Evolutionary conservation across 1,139 yeast species (phyloP), one percentile per base, ranked within the genome.

Genomic region (Trichomonascaceae sp.): DNA sequence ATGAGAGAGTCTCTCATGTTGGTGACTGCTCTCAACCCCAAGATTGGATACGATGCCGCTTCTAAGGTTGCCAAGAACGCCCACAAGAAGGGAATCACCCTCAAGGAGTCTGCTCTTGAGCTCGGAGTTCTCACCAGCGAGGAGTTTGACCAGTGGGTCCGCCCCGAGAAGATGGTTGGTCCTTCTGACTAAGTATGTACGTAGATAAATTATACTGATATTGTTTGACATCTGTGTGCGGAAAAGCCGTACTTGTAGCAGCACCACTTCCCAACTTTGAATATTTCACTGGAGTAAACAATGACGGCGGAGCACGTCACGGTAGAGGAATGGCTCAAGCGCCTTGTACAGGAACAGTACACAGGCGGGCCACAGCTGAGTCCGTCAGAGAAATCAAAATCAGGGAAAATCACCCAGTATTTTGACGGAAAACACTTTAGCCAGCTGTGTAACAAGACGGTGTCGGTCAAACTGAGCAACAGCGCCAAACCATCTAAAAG

Each of bases 21-120:
- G 65, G 98, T 89, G 35, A 89, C 98, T 39, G 97, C 98, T 22
- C 74, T 89, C 58, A 92, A 89, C 74, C 97, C 98, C 50, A 85
- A 87, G 75, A 89, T 89, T 52, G 98, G 98, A 52, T 89, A 89
- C 65, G 98, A 89, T 59, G 72, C 77, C 49, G 97, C 98, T 38
- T 84, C 96, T 41, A 85, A 87, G 73, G 89, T 85, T 37, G 98
- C 98, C 48, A 89, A 89, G 72, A 84, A 89, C 56, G 98, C 98
- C 35, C 97, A 89, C 73, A 81, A 87, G 69, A 85, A 89, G 69
- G 96, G 96, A 22, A 71, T 87, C 53, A 89, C 98, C 30, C 74
- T 89, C 64, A 89, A 89, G 67, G 80, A 84, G 62, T 76, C 93
- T 41, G 95, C 96, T 42, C 68, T 89, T 52, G 94, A 89, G 62